These are phyloP conservation scores for Beauveria medogensis DNA, from an alignment of 2,329 filamentous ascomycete species.

Conservation along the genomic window DNA sequence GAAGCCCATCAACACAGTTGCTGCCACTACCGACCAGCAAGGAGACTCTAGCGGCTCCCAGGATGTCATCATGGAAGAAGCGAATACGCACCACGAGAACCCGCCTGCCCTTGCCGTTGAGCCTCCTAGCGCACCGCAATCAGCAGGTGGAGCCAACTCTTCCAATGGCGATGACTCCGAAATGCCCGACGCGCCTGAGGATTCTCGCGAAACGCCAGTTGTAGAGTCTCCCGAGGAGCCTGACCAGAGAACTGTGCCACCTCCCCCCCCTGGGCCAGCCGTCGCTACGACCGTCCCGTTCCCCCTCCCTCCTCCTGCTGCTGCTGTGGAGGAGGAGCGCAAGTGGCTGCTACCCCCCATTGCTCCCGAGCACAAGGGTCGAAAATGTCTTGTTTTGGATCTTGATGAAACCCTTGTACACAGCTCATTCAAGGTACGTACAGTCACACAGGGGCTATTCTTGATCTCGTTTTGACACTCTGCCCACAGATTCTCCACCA, in stretches of 20 bases:
- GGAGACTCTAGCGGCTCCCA: slow-evolving; percentile 38
- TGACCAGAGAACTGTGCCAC: slow-evolving; percentile 27
- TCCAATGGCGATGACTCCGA: slow-evolving; percentile 54
- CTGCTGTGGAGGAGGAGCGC: slow-evolving; percentile 34
- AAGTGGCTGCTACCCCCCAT: slow-evolving; percentile 77
- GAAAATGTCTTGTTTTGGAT: slow-evolving; percentile 92
- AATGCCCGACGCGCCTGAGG: slow-evolving; percentile 55
- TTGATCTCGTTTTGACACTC: slow-evolving; percentile 11
- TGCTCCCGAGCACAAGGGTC: slow-evolving; percentile 68
- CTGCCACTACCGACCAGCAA: slow-evolving; percentile 36
- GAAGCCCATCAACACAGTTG: slow-evolving; percentile 32
- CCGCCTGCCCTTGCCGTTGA: slow-evolving; percentile 34
- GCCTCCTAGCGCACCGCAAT: slow-evolving; percentile 27
- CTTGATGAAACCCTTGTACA: slow-evolving; percentile 95
- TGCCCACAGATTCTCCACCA: slow-evolving; percentile 76
- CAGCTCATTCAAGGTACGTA: slow-evolving; percentile 89
- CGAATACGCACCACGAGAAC: slow-evolving; percentile 37
- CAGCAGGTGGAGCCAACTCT: slow-evolving; percentile 12
- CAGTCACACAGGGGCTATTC: not conserved
- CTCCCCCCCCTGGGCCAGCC: slow-evolving; percentile 39
- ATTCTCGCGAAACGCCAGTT: slow-evolving; percentile 32
- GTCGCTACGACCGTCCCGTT: slow-evolving; percentile 32
- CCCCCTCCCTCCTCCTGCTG: slow-evolving; percentile 32
- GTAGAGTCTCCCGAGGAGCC: slow-evolving; percentile 25
- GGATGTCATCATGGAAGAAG: slow-evolving; percentile 38